Evolutionary conservation across 2,329 filamentous ascomycete species (phyloP), one percentile per base, ranked within the genome.

Genomic region (Saccharata proteae): DNA sequence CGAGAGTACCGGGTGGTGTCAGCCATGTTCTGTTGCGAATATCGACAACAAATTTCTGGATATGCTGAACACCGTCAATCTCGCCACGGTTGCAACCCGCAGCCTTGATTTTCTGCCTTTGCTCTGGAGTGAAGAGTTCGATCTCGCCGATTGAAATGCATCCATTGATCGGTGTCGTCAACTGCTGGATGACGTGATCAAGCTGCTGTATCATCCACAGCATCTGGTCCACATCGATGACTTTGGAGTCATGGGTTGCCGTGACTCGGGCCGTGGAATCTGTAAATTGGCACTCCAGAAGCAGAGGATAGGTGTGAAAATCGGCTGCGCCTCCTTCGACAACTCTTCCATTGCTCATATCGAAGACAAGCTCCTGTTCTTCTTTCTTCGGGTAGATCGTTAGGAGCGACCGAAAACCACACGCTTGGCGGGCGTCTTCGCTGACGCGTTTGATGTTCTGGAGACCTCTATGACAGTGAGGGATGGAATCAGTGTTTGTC

Each of bases 391-490:
- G 19, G 19, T 7, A 21, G 7, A 21, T 7, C 19, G 19, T 21
- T n/a, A 21, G 19, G 7, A 21, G 19, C 19, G 19, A 21, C 19
- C 19, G 19, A 7, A 21, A 21, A 7, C n/a, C 19, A n/a, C 19
- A 21, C 19, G 19, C 19, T 7, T 21, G 19, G 19, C 19, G 19
- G 19, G 11, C 19, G 20, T 8, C 20, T 7, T 8, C 22, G 16
- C 29, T 31, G 11, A 9, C 22, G 22, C n/a, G 7, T 21, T 21
- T 21, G 21, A 31, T 31, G 3, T 12, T 14, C 22, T 25, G 20
- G 16, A 31, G 13, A 5, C 29, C 29, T 11, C 15, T 11, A n/a
- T 31, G 21, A 5, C 26, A 13, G 29, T 25, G 22, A 11, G 29
- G 15, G 15, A 25, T 25, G 9, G 22, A 15, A n/a, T 24, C 29